Evolutionary conservation across 192 early-diverging fungal genomes (phyloP), one percentile per base, ranked within the genome.

Genomic region (Podila clonocystis): DNA sequence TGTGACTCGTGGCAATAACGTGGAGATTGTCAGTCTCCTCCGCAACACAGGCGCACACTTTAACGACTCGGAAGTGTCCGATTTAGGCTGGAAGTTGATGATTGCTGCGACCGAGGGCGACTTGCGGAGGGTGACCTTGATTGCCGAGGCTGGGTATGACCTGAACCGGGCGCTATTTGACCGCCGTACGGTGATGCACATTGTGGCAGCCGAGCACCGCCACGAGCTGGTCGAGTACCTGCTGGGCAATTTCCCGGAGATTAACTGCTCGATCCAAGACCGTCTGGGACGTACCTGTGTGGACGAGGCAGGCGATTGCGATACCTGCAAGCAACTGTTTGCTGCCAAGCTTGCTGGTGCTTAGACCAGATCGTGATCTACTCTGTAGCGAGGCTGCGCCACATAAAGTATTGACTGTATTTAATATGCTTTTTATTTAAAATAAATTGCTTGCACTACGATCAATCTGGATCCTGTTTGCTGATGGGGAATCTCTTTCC

Each of bases 31-130:
- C 9, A 75, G 74, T 20, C 68, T 98, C 65, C 83, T 99, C 50
- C 57, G 90, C 9, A 75, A 92, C 45, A 91, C 95, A 2, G 97
- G 96, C 30, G 96, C 95, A 19, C 96, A 97, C 72, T 96, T 99
- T 74, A 90, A 91, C 60, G 92, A 95, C 52, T 91, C 91, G 9
- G 96, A 98, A 72, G 80, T 86, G 45, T 85, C 90, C 33, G 95
- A 95, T 65, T 83, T 95, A 9, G 92, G 87, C 4, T 79, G 76
- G 60, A 68, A 74, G 48, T 36, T 82, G 65, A 63, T 88, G 87
- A 85, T 72, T 84, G 69, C 82, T 57, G 73, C 77, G 55, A 41
- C 72, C 58, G 34, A 82, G 58, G 52, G 80, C 19, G 36, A 84
- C 59, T 22, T 78, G 55, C 22, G 65, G 20, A 50, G 60, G 7